Conservation (phyloP, 2,329 filamentous ascomycete genomes). For the Cladosporium sp. region DNA sequence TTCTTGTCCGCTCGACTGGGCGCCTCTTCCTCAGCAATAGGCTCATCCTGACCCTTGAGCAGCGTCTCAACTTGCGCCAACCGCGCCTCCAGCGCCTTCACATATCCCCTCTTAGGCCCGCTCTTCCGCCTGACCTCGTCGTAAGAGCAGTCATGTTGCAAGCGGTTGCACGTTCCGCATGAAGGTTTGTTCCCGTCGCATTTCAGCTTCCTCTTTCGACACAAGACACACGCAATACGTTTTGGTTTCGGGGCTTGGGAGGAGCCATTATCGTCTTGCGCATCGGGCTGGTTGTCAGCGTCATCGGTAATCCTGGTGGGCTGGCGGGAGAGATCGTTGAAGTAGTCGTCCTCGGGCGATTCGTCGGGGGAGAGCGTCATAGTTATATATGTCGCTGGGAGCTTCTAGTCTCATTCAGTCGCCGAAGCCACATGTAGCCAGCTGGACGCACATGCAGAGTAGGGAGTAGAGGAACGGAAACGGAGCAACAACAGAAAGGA, state of each 20-base stretch:
- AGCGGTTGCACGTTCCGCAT: conserved; percentile 83
- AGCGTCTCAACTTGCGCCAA: conserved; percentile 85
- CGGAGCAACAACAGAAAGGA: not conserved
- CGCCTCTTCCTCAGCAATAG: conserved; percentile 13
- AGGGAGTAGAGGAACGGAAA: not conserved
- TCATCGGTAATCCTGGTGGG: conserved; percentile 24
- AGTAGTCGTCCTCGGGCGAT: conserved; percentile 46
- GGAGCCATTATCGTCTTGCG: conserved; percentile 50
- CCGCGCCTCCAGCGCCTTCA: conserved; percentile 89
- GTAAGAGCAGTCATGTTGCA: conserved; percentile 85
- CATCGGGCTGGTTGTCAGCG: not conserved
- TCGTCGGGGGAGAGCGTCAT: conserved; percentile 20
- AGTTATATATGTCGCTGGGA: not conserved
- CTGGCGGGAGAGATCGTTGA: conserved; percentile 58
- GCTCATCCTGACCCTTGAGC: conserved; percentile 67
- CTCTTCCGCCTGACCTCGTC: conserved; percentile 93
- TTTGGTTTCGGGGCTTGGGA: conserved; percentile 56
- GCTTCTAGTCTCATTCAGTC: not conserved
- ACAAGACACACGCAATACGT: conserved; percentile 91
- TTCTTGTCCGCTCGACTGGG: not conserved
- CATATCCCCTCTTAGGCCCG: conserved; percentile 90
- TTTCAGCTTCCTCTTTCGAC: conserved; percentile 85
- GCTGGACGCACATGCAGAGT: not conserved
- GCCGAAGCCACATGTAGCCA: not conserved
- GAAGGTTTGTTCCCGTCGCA: conserved; percentile 84